Evolutionary conservation across 116 monocot genomes (phyloP).

Genomic region (Zostera marina): DNA sequence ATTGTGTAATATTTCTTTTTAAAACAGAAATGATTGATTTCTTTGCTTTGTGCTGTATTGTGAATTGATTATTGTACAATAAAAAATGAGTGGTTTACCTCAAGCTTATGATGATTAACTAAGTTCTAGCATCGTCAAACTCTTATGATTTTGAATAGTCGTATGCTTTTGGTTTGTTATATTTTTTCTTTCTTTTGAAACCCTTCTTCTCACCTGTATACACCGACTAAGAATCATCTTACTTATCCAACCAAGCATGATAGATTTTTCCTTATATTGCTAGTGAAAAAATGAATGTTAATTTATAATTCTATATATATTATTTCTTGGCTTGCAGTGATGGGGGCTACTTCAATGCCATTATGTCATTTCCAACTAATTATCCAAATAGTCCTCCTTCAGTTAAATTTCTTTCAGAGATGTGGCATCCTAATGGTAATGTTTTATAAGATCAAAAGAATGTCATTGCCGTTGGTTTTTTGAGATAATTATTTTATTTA

Average conservation of each 20-base stretch:
- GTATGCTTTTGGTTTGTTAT: no score
- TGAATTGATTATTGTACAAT: neutral
- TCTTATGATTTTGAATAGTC: no score
- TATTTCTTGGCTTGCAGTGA: constrained; percentile 40
- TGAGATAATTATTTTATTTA: neutral
- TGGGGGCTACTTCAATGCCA: constrained; percentile 76
- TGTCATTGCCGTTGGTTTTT: neutral
- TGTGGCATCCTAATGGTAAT: constrained; percentile 72
- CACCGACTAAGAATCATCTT: neutral
- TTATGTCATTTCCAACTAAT: constrained; percentile 70
- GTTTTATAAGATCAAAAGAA: neutral
- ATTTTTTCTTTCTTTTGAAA: no score
- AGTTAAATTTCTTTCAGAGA: constrained; percentile 58
- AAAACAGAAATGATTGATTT: no score
- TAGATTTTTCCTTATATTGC: no score
- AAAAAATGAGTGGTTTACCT: neutral
- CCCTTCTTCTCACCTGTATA: neutral
- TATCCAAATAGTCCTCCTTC: constrained; percentile 76
- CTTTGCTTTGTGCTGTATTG: no score
- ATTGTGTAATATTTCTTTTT: no score
- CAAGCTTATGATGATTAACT: no score
- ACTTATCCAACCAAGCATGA: neutral
- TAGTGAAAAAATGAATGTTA: no score
- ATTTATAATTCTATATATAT: neutral
- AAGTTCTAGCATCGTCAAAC: no score